Evolutionary conservation across 2,329 filamentous ascomycete species (phyloP).

Genomic region (Epichloe gansuensis): DNA sequence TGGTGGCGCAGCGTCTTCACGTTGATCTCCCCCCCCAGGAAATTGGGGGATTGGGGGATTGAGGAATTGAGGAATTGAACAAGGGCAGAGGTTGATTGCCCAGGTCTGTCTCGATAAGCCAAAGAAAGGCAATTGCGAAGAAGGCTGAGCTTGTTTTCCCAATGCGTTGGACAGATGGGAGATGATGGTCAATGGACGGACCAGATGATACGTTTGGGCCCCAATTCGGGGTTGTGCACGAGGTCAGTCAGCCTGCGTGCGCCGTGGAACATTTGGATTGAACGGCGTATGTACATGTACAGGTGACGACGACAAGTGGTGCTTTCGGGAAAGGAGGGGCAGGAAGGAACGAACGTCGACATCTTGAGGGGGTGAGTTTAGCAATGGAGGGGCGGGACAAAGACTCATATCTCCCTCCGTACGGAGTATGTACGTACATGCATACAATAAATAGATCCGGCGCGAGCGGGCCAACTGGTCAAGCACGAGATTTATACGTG

Average conservation of each 20-base stretch:
- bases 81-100: background rate
- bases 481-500: background rate
- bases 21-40: background rate
- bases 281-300: too few relatives aligned
- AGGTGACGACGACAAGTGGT: background rate
- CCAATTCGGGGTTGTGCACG: background rate
- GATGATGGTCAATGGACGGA: background rate
- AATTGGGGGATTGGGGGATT: background rate
- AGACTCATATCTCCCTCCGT: background rate
- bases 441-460: background rate
- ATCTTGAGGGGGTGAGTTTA: background rate
- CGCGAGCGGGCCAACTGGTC: too few relatives aligned
- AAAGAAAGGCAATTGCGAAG: too few relatives aligned
- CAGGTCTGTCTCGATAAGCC: too few relatives aligned
- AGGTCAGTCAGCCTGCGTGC: too few relatives aligned
- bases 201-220: background rate
- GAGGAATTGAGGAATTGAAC: background rate
- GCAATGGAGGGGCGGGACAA: background rate
- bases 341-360: background rate
- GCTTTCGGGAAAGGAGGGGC: background rate
- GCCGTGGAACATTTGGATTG: too few relatives aligned
- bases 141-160: too few relatives aligned
- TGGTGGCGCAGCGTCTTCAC: background rate
- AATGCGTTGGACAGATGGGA: background rate
- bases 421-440: background rate